Evolutionary conservation across 1,284 basidiomycete species (phyloP), one percentile per base, ranked within the genome.

Genomic region (Cryptococcus sp.): DNA sequence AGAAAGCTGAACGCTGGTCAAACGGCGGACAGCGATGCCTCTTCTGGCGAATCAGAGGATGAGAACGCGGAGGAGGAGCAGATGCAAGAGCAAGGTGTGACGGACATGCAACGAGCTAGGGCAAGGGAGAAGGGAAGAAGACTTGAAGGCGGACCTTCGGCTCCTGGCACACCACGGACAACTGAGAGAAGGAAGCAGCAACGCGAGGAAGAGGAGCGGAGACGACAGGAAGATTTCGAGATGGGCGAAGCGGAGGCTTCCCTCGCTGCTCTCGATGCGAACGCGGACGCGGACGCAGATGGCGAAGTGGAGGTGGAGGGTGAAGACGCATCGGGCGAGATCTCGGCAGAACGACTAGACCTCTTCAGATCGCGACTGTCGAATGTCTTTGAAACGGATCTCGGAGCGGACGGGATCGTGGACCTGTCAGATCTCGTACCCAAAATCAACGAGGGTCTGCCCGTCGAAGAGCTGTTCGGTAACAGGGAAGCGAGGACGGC

Each of bases 331-430:
- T 49, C 69, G 55, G 54, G 66, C 63, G 75, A 65, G 53, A 53
- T 75, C 58, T 53, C 66, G 17, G 27, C 61, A 2, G 68, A 67
- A 43, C 48, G 90, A 70, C 74, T 91, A 47, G 83, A 85, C 66
- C 79, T 92, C 20, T 95, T 93, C 87, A 85, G 90, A 53, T 79
- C 83, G 19, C 84, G 87, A 47, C 80, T 95, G 47, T 86, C 89
- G 40, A 81, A 83, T 59, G 80, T 91, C 8, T 90, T 93, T 70
- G 82, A 85, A 41, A 85, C 84, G 4, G 82, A 80, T 19, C 80
- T 90, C 63, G 70, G 64, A 50, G 85, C 85, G 65, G 89, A 92
- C 63, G 91, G 93, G 58, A 85, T 85, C 59, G 81, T 92, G 49
- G 84, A 86, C 64, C 80, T 95, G 52, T 81, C 81, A 22, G 84